These are phyloP conservation scores for Tuber indicum DNA, from an alignment of 495 filamentous ascomycete genomes.

Conservation along the genomic window DNA sequence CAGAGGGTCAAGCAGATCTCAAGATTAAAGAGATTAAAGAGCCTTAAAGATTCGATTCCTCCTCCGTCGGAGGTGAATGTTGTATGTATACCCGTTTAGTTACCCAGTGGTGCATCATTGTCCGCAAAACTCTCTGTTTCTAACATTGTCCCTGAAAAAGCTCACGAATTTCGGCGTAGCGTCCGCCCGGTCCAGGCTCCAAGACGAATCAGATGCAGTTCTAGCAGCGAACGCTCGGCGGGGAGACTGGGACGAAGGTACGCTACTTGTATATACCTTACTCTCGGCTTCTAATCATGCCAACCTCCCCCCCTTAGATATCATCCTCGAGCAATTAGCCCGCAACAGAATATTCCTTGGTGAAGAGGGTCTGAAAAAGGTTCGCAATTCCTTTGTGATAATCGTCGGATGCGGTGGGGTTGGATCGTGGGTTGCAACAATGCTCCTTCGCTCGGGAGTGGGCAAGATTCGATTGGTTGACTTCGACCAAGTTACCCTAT, in stretches of 20 bases:
- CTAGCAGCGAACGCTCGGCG: slow-evolving; percentile 73
- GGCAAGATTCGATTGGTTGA: slow-evolving; percentile 82
- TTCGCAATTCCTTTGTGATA: slow-evolving; percentile 76
- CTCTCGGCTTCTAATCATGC: not conserved
- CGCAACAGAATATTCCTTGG: slow-evolving; percentile 90
- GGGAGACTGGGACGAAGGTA: slow-evolving; percentile 89
- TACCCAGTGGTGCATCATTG: slow-evolving; percentile 38
- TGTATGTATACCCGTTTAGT: slow-evolving; percentile 40
- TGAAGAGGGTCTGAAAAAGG: slow-evolving; percentile 66
- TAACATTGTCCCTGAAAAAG: slow-evolving; percentile 47
- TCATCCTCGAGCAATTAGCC: slow-evolving; percentile 92
- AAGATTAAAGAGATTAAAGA: slow-evolving; percentile 56
- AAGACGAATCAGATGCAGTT: slow-evolving; percentile 66
- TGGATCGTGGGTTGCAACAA: slow-evolving; percentile 80
- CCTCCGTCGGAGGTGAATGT: slow-evolving; percentile 34
- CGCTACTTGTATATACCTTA: not conserved
- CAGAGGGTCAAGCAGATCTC: slow-evolving; percentile 59
- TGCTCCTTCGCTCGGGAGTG: slow-evolving; percentile 83
- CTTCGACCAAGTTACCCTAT: slow-evolving; percentile 95
- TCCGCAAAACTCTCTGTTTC: slow-evolving; percentile 44
- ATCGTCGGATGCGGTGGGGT: slow-evolving; percentile 93
- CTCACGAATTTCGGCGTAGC: slow-evolving; percentile 69
- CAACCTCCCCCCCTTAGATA: slow-evolving; percentile 48
- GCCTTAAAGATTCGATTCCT: slow-evolving; percentile 70
- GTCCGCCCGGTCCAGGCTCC: slow-evolving; percentile 48